Conservation (phyloP, 2,329 filamentous ascomycete species). For the Aspergillus candidus region DNA sequence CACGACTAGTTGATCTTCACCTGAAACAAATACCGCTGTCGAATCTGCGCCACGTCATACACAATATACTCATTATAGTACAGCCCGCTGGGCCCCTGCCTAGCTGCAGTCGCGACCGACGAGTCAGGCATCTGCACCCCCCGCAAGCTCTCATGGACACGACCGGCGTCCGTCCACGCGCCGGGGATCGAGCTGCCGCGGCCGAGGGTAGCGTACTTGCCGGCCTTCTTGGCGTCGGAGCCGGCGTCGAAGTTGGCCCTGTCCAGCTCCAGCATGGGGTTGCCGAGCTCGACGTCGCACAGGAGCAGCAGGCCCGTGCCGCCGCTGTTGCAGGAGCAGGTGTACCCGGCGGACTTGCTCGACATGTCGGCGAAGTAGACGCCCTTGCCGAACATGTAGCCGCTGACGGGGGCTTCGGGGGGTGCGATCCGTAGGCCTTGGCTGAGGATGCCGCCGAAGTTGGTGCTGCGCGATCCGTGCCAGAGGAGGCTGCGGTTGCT, state of each 20-base stretch:
- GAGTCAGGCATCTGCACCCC: slow-evolving; percentile 59
- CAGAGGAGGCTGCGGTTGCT: slow-evolving; percentile 71
- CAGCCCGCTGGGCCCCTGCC: slow-evolving; percentile 6
- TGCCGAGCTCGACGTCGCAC: slow-evolving; percentile 76
- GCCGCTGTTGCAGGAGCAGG: slow-evolving; percentile 55
- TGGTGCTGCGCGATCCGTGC: slow-evolving; percentile 79
- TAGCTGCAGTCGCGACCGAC: background rate
- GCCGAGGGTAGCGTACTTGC: slow-evolving; percentile 64
- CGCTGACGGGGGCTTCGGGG: slow-evolving; percentile 64
- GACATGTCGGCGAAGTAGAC: slow-evolving; percentile 84
- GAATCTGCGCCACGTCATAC: slow-evolving; percentile 45
- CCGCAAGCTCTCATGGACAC: slow-evolving; percentile 57
- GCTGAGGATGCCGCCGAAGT: slow-evolving; percentile 79
- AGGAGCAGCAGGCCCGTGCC: slow-evolving; percentile 69
- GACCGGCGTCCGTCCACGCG: slow-evolving; percentile 69
- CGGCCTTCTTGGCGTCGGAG: slow-evolving; percentile 53
- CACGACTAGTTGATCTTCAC: slow-evolving; percentile 30
- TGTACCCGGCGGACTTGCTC: slow-evolving; percentile 77
- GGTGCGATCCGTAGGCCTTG: slow-evolving; percentile 88
- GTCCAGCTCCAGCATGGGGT: slow-evolving; percentile 62
- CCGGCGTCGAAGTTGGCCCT: slow-evolving; percentile 57
- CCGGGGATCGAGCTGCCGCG: slow-evolving; percentile 59
- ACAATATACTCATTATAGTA: slow-evolving; percentile 45
- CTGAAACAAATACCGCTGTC: slow-evolving; percentile 40
- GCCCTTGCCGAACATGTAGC: slow-evolving; percentile 88